Evolutionary conservation across 805 yeast species (phyloP).

Genomic region (Priceomyces carsonii): DNA sequence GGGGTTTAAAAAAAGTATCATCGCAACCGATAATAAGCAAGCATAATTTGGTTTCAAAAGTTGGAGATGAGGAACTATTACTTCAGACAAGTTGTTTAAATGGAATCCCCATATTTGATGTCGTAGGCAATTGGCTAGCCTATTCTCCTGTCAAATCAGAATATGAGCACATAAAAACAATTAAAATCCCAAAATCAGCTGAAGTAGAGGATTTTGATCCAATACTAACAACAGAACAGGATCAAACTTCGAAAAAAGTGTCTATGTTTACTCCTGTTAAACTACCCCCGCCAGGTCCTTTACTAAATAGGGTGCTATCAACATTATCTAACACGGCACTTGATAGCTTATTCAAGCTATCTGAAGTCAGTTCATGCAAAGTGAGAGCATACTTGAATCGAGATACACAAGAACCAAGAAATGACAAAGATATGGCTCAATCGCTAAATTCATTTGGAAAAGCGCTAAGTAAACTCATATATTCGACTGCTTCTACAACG

Average conservation of each 20-base stretch:
- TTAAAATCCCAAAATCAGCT: constrained; percentile 7
- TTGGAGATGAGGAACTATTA: constrained; percentile 21
- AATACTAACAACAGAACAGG: constrained; percentile 7
- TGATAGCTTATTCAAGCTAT: constrained; percentile 49
- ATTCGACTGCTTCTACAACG: constrained; percentile 33
- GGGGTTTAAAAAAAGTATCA: constrained; percentile 19
- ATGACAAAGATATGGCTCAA: constrained; percentile 18
- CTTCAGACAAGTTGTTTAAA: constrained; percentile 34
- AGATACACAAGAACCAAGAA: constrained; percentile 10
- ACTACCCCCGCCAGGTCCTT: constrained; percentile 48
- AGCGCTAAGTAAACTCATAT: constrained; percentile 32
- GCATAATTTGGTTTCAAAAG: constrained; percentile 8
- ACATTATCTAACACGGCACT: constrained; percentile 53
- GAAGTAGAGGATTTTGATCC: constrained; percentile 12
- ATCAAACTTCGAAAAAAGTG: background rate
- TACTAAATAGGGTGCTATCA: constrained; percentile 49
- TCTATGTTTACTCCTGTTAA: constrained; percentile 43
- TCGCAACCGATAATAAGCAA: constrained; percentile 20
- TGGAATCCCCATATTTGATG: constrained; percentile 46
- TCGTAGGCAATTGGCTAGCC: constrained; percentile 51
- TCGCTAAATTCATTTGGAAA: constrained; percentile 31
- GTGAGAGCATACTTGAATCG: constrained; percentile 38
- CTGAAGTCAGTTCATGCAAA: constrained; percentile 50
- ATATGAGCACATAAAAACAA: constrained; percentile 27
- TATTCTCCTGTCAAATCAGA: constrained; percentile 45